These are phyloP conservation scores for Aspergillus persii DNA, from an alignment of 2,329 filamentous ascomycete genomes.

Conservation along the genomic window DNA sequence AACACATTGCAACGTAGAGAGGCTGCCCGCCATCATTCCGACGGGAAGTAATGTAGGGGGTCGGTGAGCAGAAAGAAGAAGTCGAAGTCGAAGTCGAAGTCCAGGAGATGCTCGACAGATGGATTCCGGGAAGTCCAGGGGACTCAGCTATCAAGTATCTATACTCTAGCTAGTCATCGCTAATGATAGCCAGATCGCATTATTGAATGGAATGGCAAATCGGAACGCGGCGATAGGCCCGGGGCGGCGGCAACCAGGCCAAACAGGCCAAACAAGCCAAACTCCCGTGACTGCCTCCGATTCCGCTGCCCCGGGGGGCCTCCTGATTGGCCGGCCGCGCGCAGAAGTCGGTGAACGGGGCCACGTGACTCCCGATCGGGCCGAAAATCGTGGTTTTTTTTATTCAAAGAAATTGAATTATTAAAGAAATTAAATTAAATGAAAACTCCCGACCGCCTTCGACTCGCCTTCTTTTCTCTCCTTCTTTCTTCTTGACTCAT, in stretches of 20 bases:
- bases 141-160: no score
- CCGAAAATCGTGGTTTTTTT: conserved; percentile 17
- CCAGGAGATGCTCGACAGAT: no score
- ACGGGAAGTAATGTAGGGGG: neutral
- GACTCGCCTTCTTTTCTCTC: conserved; percentile 7
- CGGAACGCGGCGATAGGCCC: neutral
- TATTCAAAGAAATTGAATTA: conserved; percentile 3
- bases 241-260: no score
- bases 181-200: neutral
- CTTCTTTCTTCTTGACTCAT: conserved; percentile 9
- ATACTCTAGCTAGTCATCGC: no score
- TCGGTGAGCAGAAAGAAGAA: neutral
- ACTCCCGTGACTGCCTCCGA: conserved; percentile 10
- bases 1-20: neutral
- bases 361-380: conserved; percentile 28
- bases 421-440: neutral
- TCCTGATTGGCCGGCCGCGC: conserved; percentile 25
- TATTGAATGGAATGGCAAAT: neutral
- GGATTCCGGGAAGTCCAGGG: no score
- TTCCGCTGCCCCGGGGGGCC: conserved; percentile 13
- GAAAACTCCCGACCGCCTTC: neutral
- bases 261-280: neutral
- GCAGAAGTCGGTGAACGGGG: conserved; percentile 25
- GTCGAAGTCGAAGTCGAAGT: neutral
- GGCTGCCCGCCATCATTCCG: neutral